Evolutionary conservation across 164 flowering plant species (phyloP), one percentile per base, ranked within the genome.

Genomic region (Saururus chinensis): DNA sequence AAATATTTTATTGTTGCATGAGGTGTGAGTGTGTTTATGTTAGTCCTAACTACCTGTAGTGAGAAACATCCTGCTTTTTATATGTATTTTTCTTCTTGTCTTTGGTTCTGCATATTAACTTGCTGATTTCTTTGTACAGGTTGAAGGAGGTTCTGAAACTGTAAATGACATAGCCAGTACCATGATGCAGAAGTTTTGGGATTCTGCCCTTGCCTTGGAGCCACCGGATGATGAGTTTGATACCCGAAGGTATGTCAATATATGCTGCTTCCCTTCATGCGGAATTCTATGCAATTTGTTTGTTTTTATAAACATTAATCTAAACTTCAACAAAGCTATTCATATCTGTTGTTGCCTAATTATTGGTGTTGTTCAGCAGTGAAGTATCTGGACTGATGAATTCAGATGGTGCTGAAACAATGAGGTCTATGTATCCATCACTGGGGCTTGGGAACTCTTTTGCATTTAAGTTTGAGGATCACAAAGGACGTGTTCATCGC

Each of bases 121-220:
- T 51, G 20, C 37, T 59, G 53, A 4, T 23, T 56, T 57, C 37
- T 22, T 73, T 63, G 55, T 48, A 42, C 20, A 93, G 98, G 96
- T 81, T 71, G 97, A 93, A 54, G 87, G 68, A 68, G 68, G 89
- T 74, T 78, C 92, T 49, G 97, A 85, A 66, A 74, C 85, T 72
- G 95, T 77, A 59, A 89, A 85, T 76, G 95, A 85, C 60, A 70
- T 86, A 81, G 83, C 98, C 66, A 90, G 63, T 70, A 81, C 96
- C 26, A 85, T 89, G 86, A 86, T 93, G 98, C 98, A 90, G 68
- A 90, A 81, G 74, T 93, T 93, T 68, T 93, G 98, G 97, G 98
- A 93, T 69, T 93, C 98, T 59, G 95, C 97, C 12, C 85, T 92
- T 68, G 79, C 84, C 57, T 65, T 87, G 57, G 98, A 89, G 63